Base-by-base conservation (phyloP, 148 eudicot genomes). In the Cornus florida region DNA sequence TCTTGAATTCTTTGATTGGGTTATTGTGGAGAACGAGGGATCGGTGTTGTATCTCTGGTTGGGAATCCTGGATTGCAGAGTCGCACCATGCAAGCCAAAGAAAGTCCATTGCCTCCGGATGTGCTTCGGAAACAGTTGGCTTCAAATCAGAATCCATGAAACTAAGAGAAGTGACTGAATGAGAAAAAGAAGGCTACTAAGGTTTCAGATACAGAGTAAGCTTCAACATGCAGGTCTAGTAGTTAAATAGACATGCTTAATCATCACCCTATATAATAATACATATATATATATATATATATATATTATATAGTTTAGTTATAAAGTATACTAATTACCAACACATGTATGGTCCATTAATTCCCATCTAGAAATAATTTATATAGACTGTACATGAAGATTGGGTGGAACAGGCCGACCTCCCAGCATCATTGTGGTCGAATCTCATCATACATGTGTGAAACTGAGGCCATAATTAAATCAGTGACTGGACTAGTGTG, bases 41-140 rank as follows among this genome's bases (percentile, higher is more conserved):
- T 70, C 71, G 82, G 43, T 83, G 88, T 57, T 77, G 84, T 46
- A 70, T 7, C 79, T 89, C 91, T 20, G 92, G 91, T 10, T 90
- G 92, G 70, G 88, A 80, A 59, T 95, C 88, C 77, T 93, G 93
- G 78, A 93, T 89, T 10, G 98, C 99, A 48, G 89, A 93, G 81
- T 91, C 85, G 85, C 99, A 93, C 99, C 99, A 93, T 70, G 97
- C 87, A 5, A 80, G 82, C 10, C 97, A 96, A 35, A 96, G 90
- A 76, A 93, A 90, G 81, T 96, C 99, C 97, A 93, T 87, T 6
- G 99, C 87, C 85, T 96, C 99, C 28, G 98, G 95, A 82, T 92
- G 95, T 12, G 97, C 92, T 74, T 91, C 93, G 6, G 94, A 91
- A 76, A 83, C 84, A 39, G 90, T 84, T 80, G 87, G 81, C 84